Evolutionary conservation across 176 grass and related monocot genomes (phyloP).

Genomic region (Carex pumila): DNA sequence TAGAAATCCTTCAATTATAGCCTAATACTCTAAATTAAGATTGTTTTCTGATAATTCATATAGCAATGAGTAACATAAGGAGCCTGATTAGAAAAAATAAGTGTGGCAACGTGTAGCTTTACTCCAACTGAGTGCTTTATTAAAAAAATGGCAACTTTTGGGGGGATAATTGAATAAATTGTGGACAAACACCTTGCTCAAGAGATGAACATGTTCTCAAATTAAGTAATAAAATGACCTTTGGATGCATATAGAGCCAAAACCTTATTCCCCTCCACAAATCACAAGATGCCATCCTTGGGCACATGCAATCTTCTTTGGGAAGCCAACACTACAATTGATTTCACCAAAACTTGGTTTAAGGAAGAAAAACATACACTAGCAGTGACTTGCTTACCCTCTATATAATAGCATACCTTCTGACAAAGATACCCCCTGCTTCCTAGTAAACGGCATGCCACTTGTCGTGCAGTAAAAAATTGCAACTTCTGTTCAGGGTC

Average conservation of each 20-base stretch:
- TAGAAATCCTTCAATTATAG: background rate
- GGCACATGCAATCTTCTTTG: constrained; percentile 84
- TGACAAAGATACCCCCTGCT: constrained; percentile 77
- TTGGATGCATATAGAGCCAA: constrained; percentile 97
- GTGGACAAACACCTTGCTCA: background rate
- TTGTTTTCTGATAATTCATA: background rate
- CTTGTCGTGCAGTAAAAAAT: constrained; percentile 81
- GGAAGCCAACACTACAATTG: constrained; percentile 83
- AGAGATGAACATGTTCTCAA: background rate
- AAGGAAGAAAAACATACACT: background rate
- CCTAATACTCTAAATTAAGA: background rate
- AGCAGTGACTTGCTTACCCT: background rate
- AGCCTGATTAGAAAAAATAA: background rate
- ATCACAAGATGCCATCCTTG: constrained; percentile 36
- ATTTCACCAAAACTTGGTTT: constrained; percentile 1
- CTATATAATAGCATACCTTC: constrained; percentile 37
- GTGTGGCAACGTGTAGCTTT: background rate
- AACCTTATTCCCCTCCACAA: constrained; percentile 65
- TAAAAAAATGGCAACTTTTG: background rate
- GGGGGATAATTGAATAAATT: background rate
- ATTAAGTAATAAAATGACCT: constrained; percentile 38
- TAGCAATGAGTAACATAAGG: background rate
- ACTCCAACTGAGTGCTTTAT: background rate
- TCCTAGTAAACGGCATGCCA: constrained; percentile 75
- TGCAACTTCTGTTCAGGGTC: constrained; percentile 82